A percentile compares a stretch with the other conserved stretches of the same genome.
Conservation (phyloP, 75 land plant genomes). For the Selaginella tamariscina region DNA sequence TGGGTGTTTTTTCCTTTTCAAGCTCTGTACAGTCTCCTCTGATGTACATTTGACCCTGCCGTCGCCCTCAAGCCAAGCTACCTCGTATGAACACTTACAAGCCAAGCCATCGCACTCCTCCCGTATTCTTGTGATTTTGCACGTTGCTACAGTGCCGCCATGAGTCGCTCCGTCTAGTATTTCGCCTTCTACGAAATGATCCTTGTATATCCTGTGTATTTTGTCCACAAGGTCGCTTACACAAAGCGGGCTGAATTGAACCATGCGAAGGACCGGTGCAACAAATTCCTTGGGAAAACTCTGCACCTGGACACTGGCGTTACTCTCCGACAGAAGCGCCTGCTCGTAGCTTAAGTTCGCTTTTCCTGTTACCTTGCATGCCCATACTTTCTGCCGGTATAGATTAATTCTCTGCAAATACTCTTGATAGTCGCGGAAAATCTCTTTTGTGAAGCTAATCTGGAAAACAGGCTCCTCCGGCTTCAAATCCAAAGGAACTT, state of each 20-base stretch:
- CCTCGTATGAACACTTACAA: constrained; percentile 26
- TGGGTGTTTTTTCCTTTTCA: constrained; percentile 57
- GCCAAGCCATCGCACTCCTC: constrained; percentile 15
- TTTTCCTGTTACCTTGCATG: constrained; percentile 15
- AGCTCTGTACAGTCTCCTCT: constrained; percentile 26
- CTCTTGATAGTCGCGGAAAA: constrained; percentile 62
- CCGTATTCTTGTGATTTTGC: constrained; percentile 29
- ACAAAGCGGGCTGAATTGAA: constrained; percentile 18
- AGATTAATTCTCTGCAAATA: constrained; percentile 57
- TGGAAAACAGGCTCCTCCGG: constrained; percentile 62
- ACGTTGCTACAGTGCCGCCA: constrained; percentile 16
- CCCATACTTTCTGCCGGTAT: constrained; percentile 66
- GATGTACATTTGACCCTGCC: constrained; percentile 19
- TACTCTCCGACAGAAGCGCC: constrained; percentile 1
- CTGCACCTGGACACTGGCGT: constrained; percentile 4
- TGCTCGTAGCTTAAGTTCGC: background rate
- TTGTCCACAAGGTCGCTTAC: constrained; percentile 31
- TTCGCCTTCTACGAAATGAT: constrained; percentile 34
- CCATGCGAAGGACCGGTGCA: background rate
- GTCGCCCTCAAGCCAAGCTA: constrained; percentile 34
- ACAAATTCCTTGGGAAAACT: constrained; percentile 13
- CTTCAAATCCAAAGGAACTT: constrained; percentile 48
- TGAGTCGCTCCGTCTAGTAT: constrained; percentile 21
- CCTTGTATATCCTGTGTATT: constrained; percentile 28
- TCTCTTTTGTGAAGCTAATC: constrained; percentile 81